These are phyloP conservation scores for Aspergillus bridgeri DNA, from an alignment of 495 filamentous ascomycete genomes.

Conservation along the genomic window DNA sequence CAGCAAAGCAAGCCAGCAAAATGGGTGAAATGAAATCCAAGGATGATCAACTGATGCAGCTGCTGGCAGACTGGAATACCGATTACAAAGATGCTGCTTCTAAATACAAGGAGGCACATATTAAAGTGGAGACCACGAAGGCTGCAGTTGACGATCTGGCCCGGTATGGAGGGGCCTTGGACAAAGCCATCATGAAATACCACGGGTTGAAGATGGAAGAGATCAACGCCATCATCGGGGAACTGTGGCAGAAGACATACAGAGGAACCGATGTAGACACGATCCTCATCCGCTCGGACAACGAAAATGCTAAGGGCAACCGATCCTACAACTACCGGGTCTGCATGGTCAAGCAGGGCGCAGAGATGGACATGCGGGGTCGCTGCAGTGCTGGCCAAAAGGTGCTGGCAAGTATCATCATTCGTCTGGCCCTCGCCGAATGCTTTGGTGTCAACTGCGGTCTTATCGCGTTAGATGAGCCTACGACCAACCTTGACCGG, in stretches of 20 bases:
- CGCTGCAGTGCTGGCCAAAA: slow-evolving; percentile 96
- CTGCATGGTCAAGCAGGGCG: slow-evolving; percentile 94
- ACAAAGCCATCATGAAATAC: slow-evolving; percentile 95
- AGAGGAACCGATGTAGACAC: slow-evolving; percentile 97
- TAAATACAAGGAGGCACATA: slow-evolving; percentile 82
- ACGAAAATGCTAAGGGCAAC: slow-evolving; percentile 69
- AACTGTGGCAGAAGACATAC: slow-evolving; percentile 96
- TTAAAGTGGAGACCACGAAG: slow-evolving; percentile 89
- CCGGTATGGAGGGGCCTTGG: slow-evolving; percentile 74
- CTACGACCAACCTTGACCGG: slow-evolving; percentile 92
- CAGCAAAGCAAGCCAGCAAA: slow-evolving; percentile 58
- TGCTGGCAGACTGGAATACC: slow-evolving; percentile 72
- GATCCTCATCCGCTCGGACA: slow-evolving; percentile 89
- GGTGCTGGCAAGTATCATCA: slow-evolving; percentile 95
- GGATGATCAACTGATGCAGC: slow-evolving; percentile 67
- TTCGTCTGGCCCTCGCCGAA: slow-evolving; percentile 92
- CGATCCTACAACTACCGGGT: slow-evolving; percentile 96
- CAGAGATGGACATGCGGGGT: slow-evolving; percentile 99
- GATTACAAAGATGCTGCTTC: slow-evolving; percentile 81
- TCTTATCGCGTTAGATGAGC: slow-evolving; percentile 94
- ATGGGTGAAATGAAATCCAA: slow-evolving; percentile 75
- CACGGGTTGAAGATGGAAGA: slow-evolving; percentile 97
- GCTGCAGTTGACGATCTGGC: slow-evolving; percentile 87
- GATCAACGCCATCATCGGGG: slow-evolving; percentile 90
- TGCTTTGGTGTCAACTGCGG: slow-evolving; percentile 97